Percentiles rank a stretch among this genome's conserved stretches.
Evolutionary conservation across 2,329 filamentous ascomycete species (phyloP).

Genomic region (Colletotrichum chlorophyti): DNA sequence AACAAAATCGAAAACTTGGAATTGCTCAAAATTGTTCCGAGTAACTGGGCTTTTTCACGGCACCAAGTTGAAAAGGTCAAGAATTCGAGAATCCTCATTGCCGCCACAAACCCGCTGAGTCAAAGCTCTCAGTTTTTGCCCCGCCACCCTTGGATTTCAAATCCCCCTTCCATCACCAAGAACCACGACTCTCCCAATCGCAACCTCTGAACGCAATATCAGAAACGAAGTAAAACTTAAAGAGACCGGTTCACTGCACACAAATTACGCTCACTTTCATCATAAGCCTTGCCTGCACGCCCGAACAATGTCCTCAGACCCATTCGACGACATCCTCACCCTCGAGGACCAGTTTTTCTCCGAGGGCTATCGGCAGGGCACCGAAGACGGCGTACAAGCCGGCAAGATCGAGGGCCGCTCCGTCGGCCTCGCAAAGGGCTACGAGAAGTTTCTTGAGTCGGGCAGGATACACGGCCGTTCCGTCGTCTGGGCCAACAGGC

Average conservation of each 20-base stretch:
- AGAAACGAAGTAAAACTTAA: background rate
- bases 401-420: slow-evolving; percentile 88
- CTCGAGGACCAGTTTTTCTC: slow-evolving; percentile 77
- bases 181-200: background rate
- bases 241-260: too few relatives aligned
- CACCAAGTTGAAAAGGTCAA: slow-evolving; percentile 21
- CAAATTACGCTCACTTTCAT: accelerated
- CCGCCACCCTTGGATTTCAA: slow-evolving; percentile 19
- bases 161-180: slow-evolving; percentile 17
- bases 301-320: slow-evolving; percentile 47
- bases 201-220: background rate
- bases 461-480: slow-evolving; percentile 81
- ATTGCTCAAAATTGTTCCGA: too few relatives aligned
- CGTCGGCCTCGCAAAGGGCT: slow-evolving; percentile 91
- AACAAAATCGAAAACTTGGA: too few relatives aligned
- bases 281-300: background rate
- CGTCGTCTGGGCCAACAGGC: slow-evolving; percentile 81
- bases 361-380: slow-evolving; percentile 79
- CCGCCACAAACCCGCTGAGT: slow-evolving; percentile 26
- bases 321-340: slow-evolving; percentile 64
- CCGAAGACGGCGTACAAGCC: slow-evolving; percentile 75
- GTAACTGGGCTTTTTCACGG: too few relatives aligned
- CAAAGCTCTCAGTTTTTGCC: slow-evolving; percentile 23
- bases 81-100: too few relatives aligned
- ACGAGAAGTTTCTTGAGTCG: slow-evolving; percentile 87